These are phyloP conservation scores for Fusarium metavorans DNA, from an alignment of 2,329 filamentous ascomycete genomes.

Conservation along the genomic window DNA sequence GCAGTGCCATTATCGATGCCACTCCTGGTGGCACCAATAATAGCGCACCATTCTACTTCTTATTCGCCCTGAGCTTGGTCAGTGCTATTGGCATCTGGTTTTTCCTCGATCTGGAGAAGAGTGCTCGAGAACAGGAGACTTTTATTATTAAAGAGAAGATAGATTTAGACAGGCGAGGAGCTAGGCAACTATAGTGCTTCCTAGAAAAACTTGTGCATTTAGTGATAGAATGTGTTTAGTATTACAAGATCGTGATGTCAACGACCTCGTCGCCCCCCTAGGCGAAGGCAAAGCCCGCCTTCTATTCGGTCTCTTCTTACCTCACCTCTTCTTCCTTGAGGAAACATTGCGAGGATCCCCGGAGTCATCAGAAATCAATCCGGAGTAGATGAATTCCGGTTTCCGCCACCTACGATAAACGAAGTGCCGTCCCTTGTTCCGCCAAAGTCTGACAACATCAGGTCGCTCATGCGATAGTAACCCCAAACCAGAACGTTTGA, in stretches of 20 bases:
- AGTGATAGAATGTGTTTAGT: too few relatives aligned
- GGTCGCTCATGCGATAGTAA: too few relatives aligned
- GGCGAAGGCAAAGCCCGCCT: too few relatives aligned
- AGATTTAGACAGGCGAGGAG: slow-evolving; percentile 7
- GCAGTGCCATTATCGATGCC: slow-evolving; percentile 75
- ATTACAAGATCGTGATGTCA: too few relatives aligned
- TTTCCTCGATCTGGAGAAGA: slow-evolving; percentile 72
- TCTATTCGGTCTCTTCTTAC: too few relatives aligned
- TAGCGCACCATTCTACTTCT: slow-evolving; percentile 74
- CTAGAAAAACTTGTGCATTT: too few relatives aligned
- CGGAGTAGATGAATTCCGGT: neutral
- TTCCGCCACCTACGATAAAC: neutral
- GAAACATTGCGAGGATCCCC: neutral
- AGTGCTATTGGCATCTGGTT: slow-evolving; percentile 65
- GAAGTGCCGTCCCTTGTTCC: neutral
- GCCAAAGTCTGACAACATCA: too few relatives aligned
- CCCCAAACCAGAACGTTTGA: too few relatives aligned
- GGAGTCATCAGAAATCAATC: neutral
- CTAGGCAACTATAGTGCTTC: neutral
- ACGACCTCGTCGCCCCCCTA: too few relatives aligned
- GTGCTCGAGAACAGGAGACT: slow-evolving; percentile 66
- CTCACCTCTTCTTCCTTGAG: too few relatives aligned
- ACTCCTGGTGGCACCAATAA: slow-evolving; percentile 65
- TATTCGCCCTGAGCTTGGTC: slow-evolving; percentile 68
- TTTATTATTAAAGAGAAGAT: slow-evolving; percentile 60